Base-by-base conservation (phyloP, 2,329 filamentous ascomycete species). In the Didymellaceae sp. region DNA sequence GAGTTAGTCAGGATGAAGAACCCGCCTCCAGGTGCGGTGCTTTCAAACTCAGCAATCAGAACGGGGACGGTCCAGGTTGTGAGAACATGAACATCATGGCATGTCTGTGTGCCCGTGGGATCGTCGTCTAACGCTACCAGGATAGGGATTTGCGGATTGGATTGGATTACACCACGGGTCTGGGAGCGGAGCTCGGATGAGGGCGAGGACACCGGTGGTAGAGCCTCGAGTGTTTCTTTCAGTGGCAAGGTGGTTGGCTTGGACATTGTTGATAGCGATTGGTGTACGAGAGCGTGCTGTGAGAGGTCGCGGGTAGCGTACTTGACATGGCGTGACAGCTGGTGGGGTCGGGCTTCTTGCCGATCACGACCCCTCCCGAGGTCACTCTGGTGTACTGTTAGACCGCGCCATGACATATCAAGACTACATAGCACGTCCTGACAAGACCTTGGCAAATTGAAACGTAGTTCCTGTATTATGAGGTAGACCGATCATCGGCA, bases 1-100 rank as follows among this genome's bases (percentile, higher is more conserved):
- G 81, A 83, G 61, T 85, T 85, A 25, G 82, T 85, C 5, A 84
- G 73, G 55, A 85, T 83, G 70, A 85, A 85, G 74, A 85, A 85
- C 14, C 82, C 82, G 3, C 67, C 65, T 2, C 63, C 63, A 9
- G 58, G 42, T 2, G 71, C 70, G 5, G 68, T 72, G 8, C 22
- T 33, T 3, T 62, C 63, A 54, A 84, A 78, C 58, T 82, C 79
- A 6, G 62, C 54, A 2, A 65, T 67, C 2, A 84, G 71, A 0
- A 74, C 77, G 1, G 68, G 56, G 5, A 75, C 56, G 49, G 80
- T 77, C 81, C 81, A 85, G 5, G 79, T 77, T 0, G 80, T 82
- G 16, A 85, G 72, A 1, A 85, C 80, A 40, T 74, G 68, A 52
- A 85, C 78, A 56, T 80, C 77, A 63, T 84, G 80, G 65, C 82